A percentile compares a stretch with the other conserved stretches of the same genome.
Conservation (phyloP, 1,139 yeast species). For the Blastobotrys indianensis region DNA sequence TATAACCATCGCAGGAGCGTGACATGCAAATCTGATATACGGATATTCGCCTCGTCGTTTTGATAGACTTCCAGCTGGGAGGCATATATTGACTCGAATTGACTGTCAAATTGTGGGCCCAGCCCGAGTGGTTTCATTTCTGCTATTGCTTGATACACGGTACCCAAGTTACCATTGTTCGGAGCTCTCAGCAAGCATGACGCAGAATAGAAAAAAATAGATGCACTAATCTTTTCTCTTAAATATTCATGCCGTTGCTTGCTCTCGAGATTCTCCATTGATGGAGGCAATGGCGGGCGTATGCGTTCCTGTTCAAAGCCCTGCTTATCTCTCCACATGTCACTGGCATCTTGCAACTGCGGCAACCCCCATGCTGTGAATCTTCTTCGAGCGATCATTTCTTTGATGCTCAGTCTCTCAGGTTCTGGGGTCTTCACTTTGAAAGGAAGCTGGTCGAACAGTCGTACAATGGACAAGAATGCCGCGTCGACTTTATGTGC, state of each 20-base stretch:
- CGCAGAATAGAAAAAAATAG: background rate
- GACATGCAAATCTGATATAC: background rate
- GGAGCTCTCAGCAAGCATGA: background rate
- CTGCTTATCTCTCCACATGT: background rate
- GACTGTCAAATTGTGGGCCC: background rate
- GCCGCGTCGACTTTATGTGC: background rate
- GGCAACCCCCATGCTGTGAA: background rate
- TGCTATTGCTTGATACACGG: background rate
- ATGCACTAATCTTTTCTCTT: background rate
- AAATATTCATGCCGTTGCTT: background rate
- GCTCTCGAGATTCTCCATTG: background rate
- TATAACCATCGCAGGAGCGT: conserved; percentile 7
- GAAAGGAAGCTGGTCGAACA: background rate
- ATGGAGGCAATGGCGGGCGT: background rate
- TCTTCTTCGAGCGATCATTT: background rate
- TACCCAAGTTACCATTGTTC: too few relatives aligned
- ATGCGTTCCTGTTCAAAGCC: too few relatives aligned
- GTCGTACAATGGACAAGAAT: background rate
- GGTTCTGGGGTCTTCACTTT: background rate
- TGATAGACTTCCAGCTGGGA: background rate
- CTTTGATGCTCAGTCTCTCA: background rate
- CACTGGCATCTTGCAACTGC: background rate
- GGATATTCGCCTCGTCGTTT: background rate
- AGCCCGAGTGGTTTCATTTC: background rate
- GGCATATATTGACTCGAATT: background rate